These are phyloP conservation scores for Hippophae rhamnoides DNA, from an alignment of 306 rosid species.

Conservation along the genomic window DNA sequence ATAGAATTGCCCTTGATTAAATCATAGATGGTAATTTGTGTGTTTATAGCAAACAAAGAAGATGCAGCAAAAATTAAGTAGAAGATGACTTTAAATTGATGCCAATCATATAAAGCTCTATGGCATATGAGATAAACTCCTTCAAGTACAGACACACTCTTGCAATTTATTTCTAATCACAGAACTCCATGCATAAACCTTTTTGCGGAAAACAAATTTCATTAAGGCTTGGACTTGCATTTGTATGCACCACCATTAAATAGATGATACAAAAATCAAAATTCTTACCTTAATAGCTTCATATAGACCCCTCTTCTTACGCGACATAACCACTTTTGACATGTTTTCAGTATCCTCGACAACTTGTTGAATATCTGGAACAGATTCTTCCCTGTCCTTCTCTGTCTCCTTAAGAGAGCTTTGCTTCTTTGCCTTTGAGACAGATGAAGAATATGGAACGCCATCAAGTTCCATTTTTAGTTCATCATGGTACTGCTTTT, in stretches of 20 bases:
- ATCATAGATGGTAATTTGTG: too few relatives aligned
- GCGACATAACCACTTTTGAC: constrained; percentile 35
- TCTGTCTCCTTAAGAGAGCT: constrained; percentile 25
- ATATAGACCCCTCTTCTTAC: constrained; percentile 42
- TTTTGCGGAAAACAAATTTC: too few relatives aligned
- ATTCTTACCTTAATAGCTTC: constrained; percentile 61
- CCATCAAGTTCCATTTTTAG: constrained; percentile 67
- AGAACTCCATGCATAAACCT: too few relatives aligned
- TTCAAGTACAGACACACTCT: background rate
- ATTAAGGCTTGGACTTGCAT: too few relatives aligned
- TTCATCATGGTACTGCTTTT: constrained; percentile 69
- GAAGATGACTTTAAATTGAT: background rate
- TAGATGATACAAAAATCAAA: background rate
- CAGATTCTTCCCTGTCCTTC: constrained; percentile 33
- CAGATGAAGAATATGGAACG: constrained; percentile 23
- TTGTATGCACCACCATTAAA: background rate
- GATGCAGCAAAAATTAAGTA: background rate
- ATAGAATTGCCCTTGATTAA: too few relatives aligned
- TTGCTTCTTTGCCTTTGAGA: constrained; percentile 28
- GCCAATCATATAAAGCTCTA: background rate
- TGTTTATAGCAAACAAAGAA: background rate
- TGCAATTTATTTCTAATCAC: too few relatives aligned
- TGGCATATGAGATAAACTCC: background rate
- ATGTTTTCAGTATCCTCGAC: constrained; percentile 29
- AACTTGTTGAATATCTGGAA: constrained; percentile 26